Evolutionary conservation across 192 early-diverging fungal species (phyloP).

Genomic region (Linnemannia hyalina): DNA sequence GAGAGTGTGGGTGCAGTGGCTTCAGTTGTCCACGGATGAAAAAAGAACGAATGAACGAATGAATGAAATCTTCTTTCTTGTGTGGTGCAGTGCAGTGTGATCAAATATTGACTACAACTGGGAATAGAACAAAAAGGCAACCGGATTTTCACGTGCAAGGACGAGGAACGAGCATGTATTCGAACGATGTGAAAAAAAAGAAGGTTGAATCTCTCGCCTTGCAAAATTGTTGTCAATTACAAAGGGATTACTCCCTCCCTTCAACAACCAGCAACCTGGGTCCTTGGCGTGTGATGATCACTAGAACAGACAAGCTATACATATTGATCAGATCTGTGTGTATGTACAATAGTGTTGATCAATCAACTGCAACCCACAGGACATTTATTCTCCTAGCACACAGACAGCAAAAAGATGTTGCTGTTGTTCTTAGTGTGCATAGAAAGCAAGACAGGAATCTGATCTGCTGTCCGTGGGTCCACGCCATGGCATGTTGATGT

Average conservation of each 20-base stretch:
- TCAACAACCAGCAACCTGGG: too few relatives aligned
- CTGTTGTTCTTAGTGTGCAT: too few relatives aligned
- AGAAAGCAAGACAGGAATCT: background rate
- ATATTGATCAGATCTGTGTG: too few relatives aligned
- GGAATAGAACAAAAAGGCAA: background rate
- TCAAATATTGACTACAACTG: background rate
- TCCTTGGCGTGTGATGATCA: too few relatives aligned
- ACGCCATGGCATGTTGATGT: background rate
- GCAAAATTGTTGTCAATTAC: too few relatives aligned
- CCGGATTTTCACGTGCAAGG: slow-evolving; percentile 6
- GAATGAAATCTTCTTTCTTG: background rate
- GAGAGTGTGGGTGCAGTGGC: background rate
- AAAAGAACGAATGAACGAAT: background rate
- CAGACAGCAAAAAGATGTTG: too few relatives aligned
- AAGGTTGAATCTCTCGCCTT: too few relatives aligned
- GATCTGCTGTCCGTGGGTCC: slow-evolving; percentile 9
- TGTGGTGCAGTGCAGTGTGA: background rate
- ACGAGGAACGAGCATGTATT: background rate
- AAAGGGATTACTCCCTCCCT: too few relatives aligned
- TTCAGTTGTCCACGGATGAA: background rate
- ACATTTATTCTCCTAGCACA: too few relatives aligned
- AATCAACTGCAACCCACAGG: too few relatives aligned
- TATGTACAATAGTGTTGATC: too few relatives aligned
- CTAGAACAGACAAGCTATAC: too few relatives aligned
- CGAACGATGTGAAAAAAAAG: background rate